phyloP scores from a whole-genome alignment of 192 early-diverging fungal genomes.

The Backusella westeae region DNA sequence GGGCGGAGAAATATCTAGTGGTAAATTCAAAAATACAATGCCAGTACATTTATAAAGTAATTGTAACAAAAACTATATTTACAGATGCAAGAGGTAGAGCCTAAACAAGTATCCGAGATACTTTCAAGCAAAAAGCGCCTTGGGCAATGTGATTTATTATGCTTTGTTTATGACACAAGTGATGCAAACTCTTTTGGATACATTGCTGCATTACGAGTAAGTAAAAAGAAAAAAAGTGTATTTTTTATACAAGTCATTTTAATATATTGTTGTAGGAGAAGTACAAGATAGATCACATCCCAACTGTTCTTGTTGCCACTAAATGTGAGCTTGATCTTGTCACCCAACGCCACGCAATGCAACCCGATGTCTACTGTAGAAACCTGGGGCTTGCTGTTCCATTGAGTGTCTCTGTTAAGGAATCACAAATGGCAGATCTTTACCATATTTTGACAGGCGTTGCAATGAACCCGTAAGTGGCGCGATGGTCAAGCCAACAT shows the following conservation, averaged over 20 bases:
- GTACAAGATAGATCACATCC: constrained; percentile 81
- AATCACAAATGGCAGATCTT: constrained; percentile 82
- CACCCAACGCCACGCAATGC: constrained; percentile 67
- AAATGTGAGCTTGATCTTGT: constrained; percentile 93
- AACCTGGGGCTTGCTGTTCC: constrained; percentile 84
- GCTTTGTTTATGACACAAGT: constrained; percentile 94
- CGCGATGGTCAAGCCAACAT: not conserved
- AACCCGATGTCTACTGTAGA: constrained; percentile 94
- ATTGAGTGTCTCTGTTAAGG: constrained; percentile 85
- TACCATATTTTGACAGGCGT: constrained; percentile 84
- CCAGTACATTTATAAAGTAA: not conserved
- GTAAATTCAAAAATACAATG: constrained; percentile 39
- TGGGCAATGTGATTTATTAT: constrained; percentile 87
- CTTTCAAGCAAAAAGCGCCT: constrained; percentile 85
- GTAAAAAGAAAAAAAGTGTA: not conserved
- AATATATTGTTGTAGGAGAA: constrained; percentile 50
- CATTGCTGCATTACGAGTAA: constrained; percentile 77
- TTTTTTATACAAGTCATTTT: no score
- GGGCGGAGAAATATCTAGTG: constrained; percentile 92
- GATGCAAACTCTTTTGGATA: constrained; percentile 95
- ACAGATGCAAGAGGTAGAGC: constrained; percentile 87
- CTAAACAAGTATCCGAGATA: constrained; percentile 83
- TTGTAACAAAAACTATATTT: constrained; percentile 30
- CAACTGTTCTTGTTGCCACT: constrained; percentile 91
- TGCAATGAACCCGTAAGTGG: constrained; percentile 75